phyloP scores from a whole-genome alignment of 2,329 filamentous ascomycete species.

The Arthrinium puccinioides region DNA sequence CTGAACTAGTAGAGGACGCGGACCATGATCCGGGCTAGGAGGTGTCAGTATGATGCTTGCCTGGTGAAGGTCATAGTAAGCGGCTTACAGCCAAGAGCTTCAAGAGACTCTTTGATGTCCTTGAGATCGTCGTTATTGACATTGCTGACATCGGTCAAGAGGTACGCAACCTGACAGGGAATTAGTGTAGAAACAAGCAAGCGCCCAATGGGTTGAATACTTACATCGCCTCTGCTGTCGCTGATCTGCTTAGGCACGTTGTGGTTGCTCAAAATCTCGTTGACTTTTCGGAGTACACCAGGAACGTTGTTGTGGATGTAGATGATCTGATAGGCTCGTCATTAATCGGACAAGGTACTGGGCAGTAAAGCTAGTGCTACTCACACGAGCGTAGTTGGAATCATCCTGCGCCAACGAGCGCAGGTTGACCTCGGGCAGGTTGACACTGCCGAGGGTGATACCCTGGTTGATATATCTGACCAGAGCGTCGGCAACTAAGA shows the following conservation, averaged over 20 bases:
- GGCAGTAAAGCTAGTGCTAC: too few species aligned
- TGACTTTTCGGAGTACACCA: conserved; percentile 89
- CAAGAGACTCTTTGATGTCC: conserved; percentile 75
- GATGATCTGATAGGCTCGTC: conserved; percentile 63
- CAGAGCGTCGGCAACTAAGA: conserved; percentile 73
- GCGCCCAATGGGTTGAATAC: conserved; percentile 14
- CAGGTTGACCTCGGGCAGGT: conserved; percentile 90
- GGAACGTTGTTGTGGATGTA: conserved; percentile 97
- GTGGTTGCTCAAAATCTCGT: conserved; percentile 88
- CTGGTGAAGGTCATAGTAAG: neutral
- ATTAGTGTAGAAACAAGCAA: conserved; percentile 6
- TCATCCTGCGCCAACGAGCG: conserved; percentile 88
- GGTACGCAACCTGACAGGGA: conserved; percentile 63
- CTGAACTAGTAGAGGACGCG: conserved; percentile 33
- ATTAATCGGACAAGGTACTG: too few species aligned
- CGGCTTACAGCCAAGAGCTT: conserved; percentile 68
- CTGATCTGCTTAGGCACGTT: conserved; percentile 99
- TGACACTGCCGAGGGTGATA: conserved; percentile 83
- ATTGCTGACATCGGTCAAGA: conserved; percentile 95
- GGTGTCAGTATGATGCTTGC: conserved; percentile 8
- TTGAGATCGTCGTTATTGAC: conserved; percentile 77
- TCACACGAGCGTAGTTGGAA: conserved; percentile 74
- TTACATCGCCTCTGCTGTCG: conserved; percentile 82
- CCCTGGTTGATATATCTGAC: conserved; percentile 96
- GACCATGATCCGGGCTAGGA: conserved; percentile 26